Base-by-base conservation (phyloP, 192 early-diverging fungal genomes). In the Umbelopsis ramanniana region DNA sequence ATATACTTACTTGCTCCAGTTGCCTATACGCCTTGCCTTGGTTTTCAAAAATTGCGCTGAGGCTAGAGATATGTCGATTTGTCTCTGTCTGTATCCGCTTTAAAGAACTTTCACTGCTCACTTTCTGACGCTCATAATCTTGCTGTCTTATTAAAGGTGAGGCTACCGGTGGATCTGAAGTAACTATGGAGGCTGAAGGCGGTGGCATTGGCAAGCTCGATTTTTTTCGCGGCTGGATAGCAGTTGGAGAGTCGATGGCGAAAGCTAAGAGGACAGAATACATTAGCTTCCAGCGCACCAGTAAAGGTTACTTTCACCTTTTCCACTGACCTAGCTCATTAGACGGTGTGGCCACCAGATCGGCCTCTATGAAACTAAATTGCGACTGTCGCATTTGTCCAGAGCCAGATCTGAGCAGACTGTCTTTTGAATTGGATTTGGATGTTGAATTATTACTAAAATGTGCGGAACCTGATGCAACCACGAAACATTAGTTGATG, bases 1-100 rank as follows among this genome's bases (percentile, higher is more conserved):
- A n/a, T n/a, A n/a, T n/a, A 26, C 14, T 22, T 54, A 54, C 53
- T 26, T 54, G 57, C 37, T 63, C 57, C 29, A 63, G 7, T 26
- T 63, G 57, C 12, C 57, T 29, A 63, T 63, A 63, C 33, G 57
- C 33, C 33, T 63, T 63, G 57, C 29, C 19, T 63, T 63, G 57
- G 15, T 63, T 63, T 35, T 38, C 57, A 37, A 63, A 63, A 22
- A 63, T 15, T 1, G 10, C 17, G 57, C 57, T 37, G 19, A 63
- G 33, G 11, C 17, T 63, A 0, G 29, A 29, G 0, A 63, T 63
- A 14, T 35, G 57, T 19, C 57, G 57, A 63, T 63, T 63, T 33
- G 57, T 63, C 19, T 63, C 57, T 1, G 57, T 35, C 14, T 63
- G 57, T 5, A 63, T 63, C 26, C 57, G 11, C 33, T 63, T 63